Evolutionary conservation across 352 stramenopile genomes (phyloP).

Genomic region (Nothophytophthora sp.): DNA sequence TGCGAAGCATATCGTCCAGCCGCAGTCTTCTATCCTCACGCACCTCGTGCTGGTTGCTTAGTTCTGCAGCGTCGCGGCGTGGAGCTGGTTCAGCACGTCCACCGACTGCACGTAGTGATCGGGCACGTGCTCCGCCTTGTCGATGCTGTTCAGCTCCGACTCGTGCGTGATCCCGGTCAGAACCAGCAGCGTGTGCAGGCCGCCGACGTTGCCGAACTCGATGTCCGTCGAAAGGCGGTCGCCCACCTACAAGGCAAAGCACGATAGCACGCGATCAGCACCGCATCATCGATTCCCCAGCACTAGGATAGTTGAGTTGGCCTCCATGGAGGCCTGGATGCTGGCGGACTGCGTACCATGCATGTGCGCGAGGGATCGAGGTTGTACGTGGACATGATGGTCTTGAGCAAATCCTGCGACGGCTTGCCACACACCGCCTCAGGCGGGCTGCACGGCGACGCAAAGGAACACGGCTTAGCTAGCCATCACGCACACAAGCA

Average conservation of each 20-base stretch:
- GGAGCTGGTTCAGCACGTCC: slow-evolving; percentile 70
- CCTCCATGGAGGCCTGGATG: too few species aligned
- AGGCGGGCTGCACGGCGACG: slow-evolving; percentile 38
- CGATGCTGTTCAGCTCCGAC: slow-evolving; percentile 53
- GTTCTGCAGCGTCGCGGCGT: slow-evolving; percentile 44
- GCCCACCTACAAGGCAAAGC: slow-evolving; percentile 49
- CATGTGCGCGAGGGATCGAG: slow-evolving; percentile 72
- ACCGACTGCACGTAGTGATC: slow-evolving; percentile 74
- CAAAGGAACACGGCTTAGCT: too few species aligned
- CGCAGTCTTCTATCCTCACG: too few species aligned
- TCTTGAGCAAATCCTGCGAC: slow-evolving; percentile 82
- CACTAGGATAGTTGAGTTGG: too few species aligned
- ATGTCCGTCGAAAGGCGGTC: slow-evolving; percentile 85
- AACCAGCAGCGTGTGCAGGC: slow-evolving; percentile 75
- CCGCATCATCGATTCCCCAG: too few species aligned
- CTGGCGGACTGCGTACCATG: slow-evolving; percentile 54
- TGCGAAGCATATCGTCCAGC: not conserved
- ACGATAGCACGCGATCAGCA: slow-evolving; percentile 10
- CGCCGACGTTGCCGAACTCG: slow-evolving; percentile 75
- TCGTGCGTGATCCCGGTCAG: slow-evolving; percentile 71
- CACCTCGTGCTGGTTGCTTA: too few species aligned
- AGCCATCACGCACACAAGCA: too few species aligned
- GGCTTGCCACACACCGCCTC: slow-evolving; percentile 83
- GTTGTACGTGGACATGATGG: slow-evolving; percentile 72
- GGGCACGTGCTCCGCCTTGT: slow-evolving; percentile 53